Evolutionary conservation across 106 monocot genomes (phyloP).

Genomic region (Vanilla planifolia): DNA sequence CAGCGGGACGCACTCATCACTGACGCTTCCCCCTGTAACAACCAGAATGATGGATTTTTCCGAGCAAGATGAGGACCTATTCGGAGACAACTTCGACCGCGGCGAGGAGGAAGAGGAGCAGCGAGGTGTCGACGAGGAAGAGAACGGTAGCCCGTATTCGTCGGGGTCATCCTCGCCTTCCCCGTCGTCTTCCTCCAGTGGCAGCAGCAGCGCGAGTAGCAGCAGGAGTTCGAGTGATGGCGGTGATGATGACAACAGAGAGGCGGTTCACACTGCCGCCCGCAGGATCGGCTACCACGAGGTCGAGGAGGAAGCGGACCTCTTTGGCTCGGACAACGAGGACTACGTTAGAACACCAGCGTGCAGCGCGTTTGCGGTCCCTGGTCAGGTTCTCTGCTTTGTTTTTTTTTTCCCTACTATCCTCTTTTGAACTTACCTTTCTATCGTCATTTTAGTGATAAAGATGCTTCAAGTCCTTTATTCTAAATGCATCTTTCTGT

Average conservation of each 20-base stretch:
- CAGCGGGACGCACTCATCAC: not conserved
- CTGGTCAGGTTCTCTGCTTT: constrained; percentile 33
- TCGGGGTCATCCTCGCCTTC: constrained; percentile 60
- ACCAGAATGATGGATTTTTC: constrained; percentile 53
- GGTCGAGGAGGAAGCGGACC: constrained; percentile 51
- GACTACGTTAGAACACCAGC: constrained; percentile 66
- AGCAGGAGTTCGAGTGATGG: constrained; percentile 8
- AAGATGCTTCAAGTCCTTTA: too few relatives aligned
- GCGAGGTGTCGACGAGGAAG: constrained; percentile 28
- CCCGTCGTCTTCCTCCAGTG: constrained; percentile 32
- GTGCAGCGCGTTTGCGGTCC: constrained; percentile 45
- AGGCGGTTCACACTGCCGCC: constrained; percentile 22
- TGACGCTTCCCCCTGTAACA: not conserved
- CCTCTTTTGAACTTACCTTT: too few relatives aligned
- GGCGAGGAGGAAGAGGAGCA: constrained; percentile 23
- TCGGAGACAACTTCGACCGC: constrained; percentile 44
- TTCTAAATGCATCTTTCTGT: too few relatives aligned
- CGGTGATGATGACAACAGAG: constrained; percentile 27
- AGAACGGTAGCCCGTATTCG: constrained; percentile 35
- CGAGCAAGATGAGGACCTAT: constrained; percentile 65
- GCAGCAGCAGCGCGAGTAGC: constrained; percentile 27
- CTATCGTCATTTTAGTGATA: too few relatives aligned
- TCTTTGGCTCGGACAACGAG: constrained; percentile 90
- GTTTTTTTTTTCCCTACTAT: too few relatives aligned
- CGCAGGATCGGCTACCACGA: constrained; percentile 19